phyloP scores from a whole-genome alignment of 164 flowering plant species.

The Nelumbo lutea region DNA sequence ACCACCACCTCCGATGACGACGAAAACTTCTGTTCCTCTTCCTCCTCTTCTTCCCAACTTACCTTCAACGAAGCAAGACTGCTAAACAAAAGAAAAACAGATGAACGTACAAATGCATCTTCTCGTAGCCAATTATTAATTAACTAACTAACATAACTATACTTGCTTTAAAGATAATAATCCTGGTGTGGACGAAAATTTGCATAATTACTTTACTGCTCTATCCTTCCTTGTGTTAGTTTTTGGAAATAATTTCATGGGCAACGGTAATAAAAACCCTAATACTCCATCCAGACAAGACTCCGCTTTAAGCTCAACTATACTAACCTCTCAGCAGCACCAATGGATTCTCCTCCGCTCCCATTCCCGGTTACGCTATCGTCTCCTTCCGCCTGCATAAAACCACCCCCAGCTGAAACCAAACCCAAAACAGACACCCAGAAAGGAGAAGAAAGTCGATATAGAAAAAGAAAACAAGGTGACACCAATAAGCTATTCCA shows the following conservation, averaged over 20 bases:
- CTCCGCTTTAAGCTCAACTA: background rate
- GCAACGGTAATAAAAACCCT: too few species aligned
- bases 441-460: slow-evolving; percentile 8
- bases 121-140: too few species aligned
- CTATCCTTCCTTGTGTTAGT: background rate
- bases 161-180: too few species aligned
- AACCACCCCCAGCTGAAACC: background rate
- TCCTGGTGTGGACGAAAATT: too few species aligned
- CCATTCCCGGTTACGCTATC: slow-evolving; percentile 24
- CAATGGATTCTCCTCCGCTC: slow-evolving; percentile 29
- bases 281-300: too few species aligned
- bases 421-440: slow-evolving; percentile 4
- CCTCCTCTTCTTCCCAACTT: background rate
- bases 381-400: slow-evolving; percentile 27
- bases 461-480: slow-evolving; percentile 9
- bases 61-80: slow-evolving; percentile 3
- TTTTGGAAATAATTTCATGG: too few species aligned
- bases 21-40: background rate
- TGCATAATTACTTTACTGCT: background rate
- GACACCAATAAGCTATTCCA: slow-evolving; percentile 24
- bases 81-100: background rate
- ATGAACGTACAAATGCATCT: too few species aligned
- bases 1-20: too few species aligned
- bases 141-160: too few species aligned
- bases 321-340: slow-evolving; percentile 34